Conservation (phyloP, 257 asterid genomes). For the Solanum piurae region DNA sequence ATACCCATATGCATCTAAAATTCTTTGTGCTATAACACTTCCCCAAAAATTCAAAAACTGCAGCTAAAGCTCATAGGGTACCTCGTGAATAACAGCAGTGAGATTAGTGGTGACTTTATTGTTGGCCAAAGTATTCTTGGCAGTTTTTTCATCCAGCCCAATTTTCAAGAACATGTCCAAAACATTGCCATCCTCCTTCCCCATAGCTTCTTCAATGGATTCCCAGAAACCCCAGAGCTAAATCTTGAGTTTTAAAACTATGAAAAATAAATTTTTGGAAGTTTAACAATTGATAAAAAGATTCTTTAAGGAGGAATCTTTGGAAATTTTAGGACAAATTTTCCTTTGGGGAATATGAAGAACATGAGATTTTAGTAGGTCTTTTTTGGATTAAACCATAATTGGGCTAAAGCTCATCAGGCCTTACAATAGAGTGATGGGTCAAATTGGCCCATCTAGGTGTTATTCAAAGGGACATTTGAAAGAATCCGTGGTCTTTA, state of each 20-base stretch:
- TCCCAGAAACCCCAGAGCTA: constrained; percentile 1
- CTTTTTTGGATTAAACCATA: background rate
- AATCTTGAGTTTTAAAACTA: background rate
- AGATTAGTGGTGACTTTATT: constrained; percentile 34
- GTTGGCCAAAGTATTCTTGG: constrained; percentile 36
- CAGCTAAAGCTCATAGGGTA: background rate
- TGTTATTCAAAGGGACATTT: background rate
- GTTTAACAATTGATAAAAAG: background rate
- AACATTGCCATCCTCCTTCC: background rate
- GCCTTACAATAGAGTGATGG: background rate
- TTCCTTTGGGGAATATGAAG: background rate
- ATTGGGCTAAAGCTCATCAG: background rate
- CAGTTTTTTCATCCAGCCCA: constrained; percentile 38
- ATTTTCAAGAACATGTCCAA: constrained; percentile 28
- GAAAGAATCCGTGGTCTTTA: background rate
- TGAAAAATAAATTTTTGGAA: background rate
- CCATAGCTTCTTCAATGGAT: background rate
- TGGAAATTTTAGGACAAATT: background rate
- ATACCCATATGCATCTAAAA: background rate
- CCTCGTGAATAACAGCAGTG: constrained; percentile 38
- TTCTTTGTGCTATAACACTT: background rate
- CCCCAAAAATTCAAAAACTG: background rate
- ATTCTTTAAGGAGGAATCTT: background rate
- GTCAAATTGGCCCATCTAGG: background rate
- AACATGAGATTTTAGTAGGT: background rate